Conservation (phyloP, 78 protist genomes). For the Fonticula alba region DNA sequence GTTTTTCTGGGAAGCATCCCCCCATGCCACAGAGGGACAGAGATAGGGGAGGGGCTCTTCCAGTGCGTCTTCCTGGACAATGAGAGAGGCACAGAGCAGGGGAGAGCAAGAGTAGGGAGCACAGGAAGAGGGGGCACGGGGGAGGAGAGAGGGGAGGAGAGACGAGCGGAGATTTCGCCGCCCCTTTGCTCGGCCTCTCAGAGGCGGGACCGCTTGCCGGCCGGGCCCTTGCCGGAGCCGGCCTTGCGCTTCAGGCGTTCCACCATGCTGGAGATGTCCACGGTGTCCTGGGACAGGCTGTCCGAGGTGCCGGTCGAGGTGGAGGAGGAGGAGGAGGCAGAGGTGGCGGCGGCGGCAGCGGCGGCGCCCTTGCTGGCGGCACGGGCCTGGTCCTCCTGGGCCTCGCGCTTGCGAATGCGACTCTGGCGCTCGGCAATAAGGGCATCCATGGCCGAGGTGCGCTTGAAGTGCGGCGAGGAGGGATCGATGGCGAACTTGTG, state of each 20-base stretch:
- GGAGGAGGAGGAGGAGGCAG: neutral
- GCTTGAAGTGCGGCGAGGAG: constrained; percentile 27
- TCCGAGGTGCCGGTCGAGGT: neutral
- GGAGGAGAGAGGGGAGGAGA: neutral
- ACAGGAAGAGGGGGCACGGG: no score
- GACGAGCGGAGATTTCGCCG: neutral
- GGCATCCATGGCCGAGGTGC: constrained; percentile 16
- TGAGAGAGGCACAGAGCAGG: neutral
- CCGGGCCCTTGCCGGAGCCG: neutral
- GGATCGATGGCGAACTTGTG: constrained; percentile 40
- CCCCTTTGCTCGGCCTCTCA: neutral
- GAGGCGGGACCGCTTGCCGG: neutral
- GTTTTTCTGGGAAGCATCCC: no score
- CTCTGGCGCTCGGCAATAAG: constrained; percentile 19
- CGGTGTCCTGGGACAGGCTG: neutral
- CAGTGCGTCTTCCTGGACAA: no score
- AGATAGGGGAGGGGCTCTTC: no score
- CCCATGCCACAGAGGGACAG: no score
- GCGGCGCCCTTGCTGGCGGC: neutral
- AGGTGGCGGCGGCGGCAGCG: neutral
- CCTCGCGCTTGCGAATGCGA: constrained; percentile 7
- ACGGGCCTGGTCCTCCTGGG: neutral
- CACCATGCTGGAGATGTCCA: neutral
- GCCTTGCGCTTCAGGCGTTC: neutral
- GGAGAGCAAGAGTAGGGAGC: no score